Percentiles rank a stretch among this genome's conserved stretches.
Conservation (phyloP, 495 filamentous ascomycete genomes). For the Paragyromitra xinjiangensis region DNA sequence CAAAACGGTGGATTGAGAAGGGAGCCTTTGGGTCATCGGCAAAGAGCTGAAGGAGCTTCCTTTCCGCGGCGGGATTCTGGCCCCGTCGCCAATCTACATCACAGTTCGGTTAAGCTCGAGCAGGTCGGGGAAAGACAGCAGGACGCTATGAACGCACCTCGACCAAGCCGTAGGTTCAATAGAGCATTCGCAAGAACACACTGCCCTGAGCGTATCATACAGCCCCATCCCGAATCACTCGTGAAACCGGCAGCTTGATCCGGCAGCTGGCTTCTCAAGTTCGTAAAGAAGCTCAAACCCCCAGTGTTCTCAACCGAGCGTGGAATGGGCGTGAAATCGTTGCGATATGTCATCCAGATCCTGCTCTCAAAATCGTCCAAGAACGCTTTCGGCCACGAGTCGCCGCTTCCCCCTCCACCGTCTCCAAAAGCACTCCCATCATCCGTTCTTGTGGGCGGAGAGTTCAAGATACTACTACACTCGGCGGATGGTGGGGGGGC, state of each 20-base stretch:
- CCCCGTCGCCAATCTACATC: conserved; percentile 79
- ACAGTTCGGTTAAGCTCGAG: conserved; percentile 32
- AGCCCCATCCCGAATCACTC: conserved; percentile 96
- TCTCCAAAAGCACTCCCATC: conserved; percentile 19
- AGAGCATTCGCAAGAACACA: conserved; percentile 89
- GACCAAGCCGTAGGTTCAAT: conserved; percentile 73
- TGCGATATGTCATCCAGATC: conserved; percentile 97
- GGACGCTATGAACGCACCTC: conserved; percentile 67
- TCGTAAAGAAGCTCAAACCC: conserved; percentile 82
- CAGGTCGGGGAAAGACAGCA: conserved; percentile 45
- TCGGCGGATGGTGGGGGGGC: conserved; percentile 49
- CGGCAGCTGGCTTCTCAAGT: conserved; percentile 79
- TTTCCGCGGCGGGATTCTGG: conserved; percentile 69
- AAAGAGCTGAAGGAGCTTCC: conserved; percentile 79
- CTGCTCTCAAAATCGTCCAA: conserved; percentile 91
- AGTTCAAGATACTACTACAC: conserved; percentile 41
- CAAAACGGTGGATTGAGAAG: conserved; percentile 96
- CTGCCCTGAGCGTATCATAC: conserved; percentile 98
- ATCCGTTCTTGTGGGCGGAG: conserved; percentile 14
- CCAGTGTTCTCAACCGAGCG: conserved; percentile 76
- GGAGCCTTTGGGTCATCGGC: conserved; percentile 86
- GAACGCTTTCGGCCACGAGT: conserved; percentile 84
- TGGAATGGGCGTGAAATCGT: conserved; percentile 84
- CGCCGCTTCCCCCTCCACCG: conserved; percentile 52
- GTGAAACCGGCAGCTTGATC: conserved; percentile 81